Base-by-base conservation (phyloP, 2,329 filamentous ascomycete species). In the Cephalotrichum gorgonifer region DNA sequence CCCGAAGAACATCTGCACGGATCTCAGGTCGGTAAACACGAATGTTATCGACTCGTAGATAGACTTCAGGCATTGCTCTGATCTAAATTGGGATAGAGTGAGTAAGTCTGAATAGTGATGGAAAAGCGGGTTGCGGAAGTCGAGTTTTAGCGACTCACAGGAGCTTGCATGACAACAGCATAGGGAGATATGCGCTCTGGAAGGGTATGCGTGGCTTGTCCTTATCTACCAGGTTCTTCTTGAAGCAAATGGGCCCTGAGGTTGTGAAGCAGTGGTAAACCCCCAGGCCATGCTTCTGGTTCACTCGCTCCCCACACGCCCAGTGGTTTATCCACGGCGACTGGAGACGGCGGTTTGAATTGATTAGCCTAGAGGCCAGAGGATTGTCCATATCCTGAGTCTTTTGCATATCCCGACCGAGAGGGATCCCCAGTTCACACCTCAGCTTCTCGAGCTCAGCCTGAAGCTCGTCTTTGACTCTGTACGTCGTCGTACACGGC, bases 401-500 rank as follows among this genome's bases (percentile, higher is more conserved):
- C 8, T 17, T 14, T 17, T n/a, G n/a, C n/a, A 38, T 6, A 38
- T 38, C 33, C 33, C 20, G 33, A 3, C 33, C 33, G 8, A 38
- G 5, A 20, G 33, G 33, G 11, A 38, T 17, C 4, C 17, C 33
- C 33, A 38, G 9, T 7, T 17, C 3, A 17, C 6, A 4, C 11
- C 14, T 4, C 33, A 17, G 9, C 15, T 38, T 17, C n/a, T 38
- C 33, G 17, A n/a, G 3, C 8, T n/a, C 14, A 3, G 4, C 15
- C 33, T 38, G 33, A 11, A 38, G 33, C 8, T 17, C 4, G 14
- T 41, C 49, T 22, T 39, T 20, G 33, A 51, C 49, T 17, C 50
- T 7, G 3, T 28, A 54, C 8, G 48, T 27, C n/a, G 47, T 51
- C 1, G 44, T 53, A 23, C 52, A 55, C 27, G 49, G 25, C 52